A percentile compares a stretch with the other conserved stretches of the same genome.
These are phyloP conservation scores for Mycothermus thermophilus DNA, from an alignment of 495 filamentous ascomycete genomes.

Conservation along the genomic window DNA sequence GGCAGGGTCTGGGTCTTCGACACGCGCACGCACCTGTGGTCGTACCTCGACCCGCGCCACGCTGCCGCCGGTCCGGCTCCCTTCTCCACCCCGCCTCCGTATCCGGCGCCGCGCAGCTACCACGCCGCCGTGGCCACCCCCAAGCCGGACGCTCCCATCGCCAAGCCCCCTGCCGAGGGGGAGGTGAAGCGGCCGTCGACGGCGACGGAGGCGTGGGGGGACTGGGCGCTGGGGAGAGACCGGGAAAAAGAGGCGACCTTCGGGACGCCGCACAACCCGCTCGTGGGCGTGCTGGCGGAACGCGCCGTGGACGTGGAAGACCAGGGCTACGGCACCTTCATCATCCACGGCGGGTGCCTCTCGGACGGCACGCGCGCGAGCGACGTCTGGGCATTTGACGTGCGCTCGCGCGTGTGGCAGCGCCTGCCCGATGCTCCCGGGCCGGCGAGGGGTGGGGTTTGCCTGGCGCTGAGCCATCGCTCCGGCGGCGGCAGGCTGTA, in stretches of 20 bases:
- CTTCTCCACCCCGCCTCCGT: constrained; percentile 7
- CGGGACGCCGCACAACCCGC: constrained; percentile 33
- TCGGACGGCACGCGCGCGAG: constrained; percentile 34
- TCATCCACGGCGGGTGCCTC: constrained; percentile 58
- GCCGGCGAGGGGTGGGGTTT: constrained; percentile 46
- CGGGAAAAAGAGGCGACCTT: constrained; percentile 23
- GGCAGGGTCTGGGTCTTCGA: constrained; percentile 55
- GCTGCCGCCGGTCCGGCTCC: constrained; percentile 20
- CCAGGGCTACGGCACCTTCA: constrained; percentile 43
- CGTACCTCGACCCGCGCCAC: constrained; percentile 32
- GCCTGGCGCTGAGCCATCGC: constrained; percentile 39
- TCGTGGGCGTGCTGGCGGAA: constrained; percentile 33
- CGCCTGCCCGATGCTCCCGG: constrained; percentile 47
- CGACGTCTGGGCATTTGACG: constrained; percentile 62
- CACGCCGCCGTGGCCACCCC: constrained; percentile 36
- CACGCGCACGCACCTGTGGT: constrained; percentile 43
- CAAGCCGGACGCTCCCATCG: constrained; percentile 28
- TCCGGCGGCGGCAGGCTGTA: constrained; percentile 45
- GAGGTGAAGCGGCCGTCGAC: background rate
- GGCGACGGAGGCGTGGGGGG: constrained; percentile 21
- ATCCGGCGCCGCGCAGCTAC: constrained; percentile 29
- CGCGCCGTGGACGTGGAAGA: constrained; percentile 31
- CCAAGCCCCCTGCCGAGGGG: constrained; percentile 4
- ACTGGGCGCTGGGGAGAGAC: constrained; percentile 31
- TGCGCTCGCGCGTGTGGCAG: constrained; percentile 45